Evolutionary conservation across 768 basidiomycete species (phyloP), one percentile per base, ranked within the genome.

Genomic region (Boletus rubescentipes): DNA sequence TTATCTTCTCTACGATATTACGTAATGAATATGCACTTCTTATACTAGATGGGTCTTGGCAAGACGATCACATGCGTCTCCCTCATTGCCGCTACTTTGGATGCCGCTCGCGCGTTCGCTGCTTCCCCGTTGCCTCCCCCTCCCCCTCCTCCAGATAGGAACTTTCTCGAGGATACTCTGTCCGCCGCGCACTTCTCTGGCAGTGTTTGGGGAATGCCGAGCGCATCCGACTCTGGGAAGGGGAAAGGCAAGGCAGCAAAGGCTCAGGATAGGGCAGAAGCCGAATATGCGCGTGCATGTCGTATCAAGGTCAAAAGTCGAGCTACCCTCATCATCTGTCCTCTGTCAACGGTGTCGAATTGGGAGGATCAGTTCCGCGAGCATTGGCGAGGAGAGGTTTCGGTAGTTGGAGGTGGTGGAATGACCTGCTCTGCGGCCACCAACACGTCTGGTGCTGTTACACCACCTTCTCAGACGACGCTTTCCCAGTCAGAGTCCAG

Each of bases 331-430:
- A 92, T 99, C 63, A 82, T 99, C 29, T 98, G 97, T 64, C 97
- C 97, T 8, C 78, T 99, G 35, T 94, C 93, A 11, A 99, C 97
- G 6, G 93, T 99, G 2, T 85, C 91, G 44, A 98, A 98, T 66
- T 99, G 97, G 97, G 97, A 99, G 73, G 93, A 96, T 52, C 97
- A 99, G 71, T 93, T 99, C 65, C 84, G 89, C 53, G 97, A 99
- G 67, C 97, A 99, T 69, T 98, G 94, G 94, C 83, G 82, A 58
- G 94, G 94, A 9, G 83, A 87, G 50, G 93, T 97, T 4, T 77
- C 78, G 21, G 87, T 97, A 38, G 78, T 88, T 49, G 93, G 95
- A 18, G 93, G 93, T 12, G 86, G 87, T 36, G 77, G 76, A 11
- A 58, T 68, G n/a, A 63, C 61, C 30, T 73, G 66, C 49, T 65